A percentile compares a stretch with the other conserved stretches of the same genome.
Conservation (phyloP, 1,284 basidiomycete genomes). For the Austropuccinia psidii region DNA sequence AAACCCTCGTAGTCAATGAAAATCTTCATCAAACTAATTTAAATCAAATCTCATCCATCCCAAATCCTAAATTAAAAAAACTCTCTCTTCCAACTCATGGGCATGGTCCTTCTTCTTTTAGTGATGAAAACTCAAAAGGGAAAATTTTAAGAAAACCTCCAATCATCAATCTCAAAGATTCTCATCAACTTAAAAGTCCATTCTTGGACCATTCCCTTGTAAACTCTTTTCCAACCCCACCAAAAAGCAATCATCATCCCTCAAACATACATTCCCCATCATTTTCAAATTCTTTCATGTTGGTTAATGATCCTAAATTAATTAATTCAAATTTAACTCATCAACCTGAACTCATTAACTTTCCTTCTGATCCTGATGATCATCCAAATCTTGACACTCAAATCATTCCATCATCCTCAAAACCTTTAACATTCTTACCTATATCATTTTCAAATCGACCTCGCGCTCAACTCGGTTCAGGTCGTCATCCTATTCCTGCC, state of each 20-base stretch:
- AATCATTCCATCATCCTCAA: neutral
- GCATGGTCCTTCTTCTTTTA: neutral
- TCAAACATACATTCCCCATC: conserved; percentile 25
- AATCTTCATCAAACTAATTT: too few relatives aligned
- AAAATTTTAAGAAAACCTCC: neutral
- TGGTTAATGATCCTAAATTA: conserved; percentile 1
- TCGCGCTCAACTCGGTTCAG: conserved; percentile 11
- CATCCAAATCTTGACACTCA: neutral
- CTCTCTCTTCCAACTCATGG: neutral
- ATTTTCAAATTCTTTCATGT: conserved; percentile 12
- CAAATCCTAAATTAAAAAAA: conserved; percentile 18
- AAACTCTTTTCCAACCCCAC: conserved; percentile 29
- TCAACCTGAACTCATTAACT: neutral
- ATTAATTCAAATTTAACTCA: neutral
- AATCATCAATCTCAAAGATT: neutral
- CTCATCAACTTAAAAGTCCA: neutral
- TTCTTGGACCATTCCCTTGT: conserved; percentile 24
- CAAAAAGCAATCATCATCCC: conserved; percentile 16
- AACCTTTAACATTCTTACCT: neutral
- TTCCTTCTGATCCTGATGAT: neutral
- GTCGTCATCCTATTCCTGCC: conserved; percentile 12
- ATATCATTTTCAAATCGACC: conserved; percentile 33
- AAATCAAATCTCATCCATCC: conserved; percentile 13
- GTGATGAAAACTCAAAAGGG: neutral
- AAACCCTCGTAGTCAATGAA: neutral